A percentile compares a stretch with the other conserved stretches of the same genome.
Conservation (phyloP, 2,329 filamentous ascomycete species). For the Aciculosporium take region DNA sequence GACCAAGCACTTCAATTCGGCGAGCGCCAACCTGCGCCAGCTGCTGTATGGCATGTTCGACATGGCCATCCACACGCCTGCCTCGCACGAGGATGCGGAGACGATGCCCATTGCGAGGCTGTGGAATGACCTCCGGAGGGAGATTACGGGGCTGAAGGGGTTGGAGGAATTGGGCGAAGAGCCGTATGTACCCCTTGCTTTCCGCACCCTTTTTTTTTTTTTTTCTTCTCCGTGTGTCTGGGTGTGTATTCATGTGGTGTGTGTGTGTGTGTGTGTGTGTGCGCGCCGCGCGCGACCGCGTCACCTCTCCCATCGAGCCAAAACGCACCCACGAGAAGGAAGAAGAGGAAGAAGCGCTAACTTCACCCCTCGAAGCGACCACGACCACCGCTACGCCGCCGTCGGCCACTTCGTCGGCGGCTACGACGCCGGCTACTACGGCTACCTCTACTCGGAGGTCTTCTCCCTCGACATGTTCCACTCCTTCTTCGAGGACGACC, state of each 20-base stretch:
- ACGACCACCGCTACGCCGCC: slow-evolving; percentile 66
- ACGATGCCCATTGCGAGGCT: slow-evolving; percentile 47
- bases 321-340: too few species aligned
- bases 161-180: slow-evolving; percentile 50
- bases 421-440: slow-evolving; percentile 77
- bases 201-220: background rate
- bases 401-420: slow-evolving; percentile 75
- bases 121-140: slow-evolving; percentile 58
- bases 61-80: slow-evolving; percentile 64
- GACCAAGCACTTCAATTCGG: slow-evolving; percentile 70
- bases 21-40: slow-evolving; percentile 64
- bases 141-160: slow-evolving; percentile 61
- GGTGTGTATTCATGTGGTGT: too few species aligned
- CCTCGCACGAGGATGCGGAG: slow-evolving; percentile 54
- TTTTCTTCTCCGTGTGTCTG: background rate
- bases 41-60: slow-evolving; percentile 73
- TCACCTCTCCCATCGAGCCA: too few species aligned
- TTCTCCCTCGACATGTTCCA: slow-evolving; percentile 83
- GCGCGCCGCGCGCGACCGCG: too few species aligned
- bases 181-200: slow-evolving; percentile 26
- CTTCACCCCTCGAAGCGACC: slow-evolving; percentile 30
- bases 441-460: slow-evolving; percentile 60
- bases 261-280: too few species aligned
- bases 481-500: slow-evolving; percentile 60
- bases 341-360: slow-evolving; percentile 11